Conservation (phyloP, 257 asterid species). For the Solanum arcanum region DNA sequence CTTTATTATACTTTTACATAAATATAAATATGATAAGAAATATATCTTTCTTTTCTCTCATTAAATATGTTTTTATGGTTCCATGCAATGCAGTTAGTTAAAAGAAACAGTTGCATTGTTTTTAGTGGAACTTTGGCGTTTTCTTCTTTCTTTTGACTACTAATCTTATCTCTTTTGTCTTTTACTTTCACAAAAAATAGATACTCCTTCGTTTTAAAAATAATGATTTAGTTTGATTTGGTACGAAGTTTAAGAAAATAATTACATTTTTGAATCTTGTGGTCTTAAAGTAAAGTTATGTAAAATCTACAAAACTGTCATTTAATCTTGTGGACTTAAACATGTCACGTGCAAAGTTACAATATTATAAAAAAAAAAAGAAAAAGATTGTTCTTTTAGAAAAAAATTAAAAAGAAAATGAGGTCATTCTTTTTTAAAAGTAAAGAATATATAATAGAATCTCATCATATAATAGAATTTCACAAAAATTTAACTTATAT, state of each 20-base stretch:
- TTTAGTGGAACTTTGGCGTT: constrained; percentile 24
- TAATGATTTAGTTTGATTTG: too few species aligned
- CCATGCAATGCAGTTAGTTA: background rate
- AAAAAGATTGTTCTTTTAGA: too few species aligned
- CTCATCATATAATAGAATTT: background rate
- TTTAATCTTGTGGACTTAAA: too few species aligned
- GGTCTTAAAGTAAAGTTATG: too few species aligned
- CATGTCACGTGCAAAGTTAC: too few species aligned
- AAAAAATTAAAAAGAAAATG: too few species aligned
- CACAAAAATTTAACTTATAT: background rate
- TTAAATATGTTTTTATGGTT: background rate
- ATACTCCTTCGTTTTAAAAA: too few species aligned
- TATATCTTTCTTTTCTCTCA: background rate
- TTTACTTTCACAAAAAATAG: background rate
- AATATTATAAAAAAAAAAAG: too few species aligned
- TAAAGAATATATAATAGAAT: background rate
- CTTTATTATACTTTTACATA: background rate
- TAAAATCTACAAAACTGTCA: too few species aligned
- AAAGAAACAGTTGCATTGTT: constrained; percentile 10
- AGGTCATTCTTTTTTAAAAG: too few species aligned
- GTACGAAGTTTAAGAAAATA: too few species aligned
- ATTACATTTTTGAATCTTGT: fast-evolving
- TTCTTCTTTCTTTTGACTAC: constrained; percentile 3
- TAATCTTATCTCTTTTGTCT: background rate
- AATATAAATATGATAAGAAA: background rate